phyloP scores from a whole-genome alignment of 768 basidiomycete species.

The Hypholoma fasciculare region DNA sequence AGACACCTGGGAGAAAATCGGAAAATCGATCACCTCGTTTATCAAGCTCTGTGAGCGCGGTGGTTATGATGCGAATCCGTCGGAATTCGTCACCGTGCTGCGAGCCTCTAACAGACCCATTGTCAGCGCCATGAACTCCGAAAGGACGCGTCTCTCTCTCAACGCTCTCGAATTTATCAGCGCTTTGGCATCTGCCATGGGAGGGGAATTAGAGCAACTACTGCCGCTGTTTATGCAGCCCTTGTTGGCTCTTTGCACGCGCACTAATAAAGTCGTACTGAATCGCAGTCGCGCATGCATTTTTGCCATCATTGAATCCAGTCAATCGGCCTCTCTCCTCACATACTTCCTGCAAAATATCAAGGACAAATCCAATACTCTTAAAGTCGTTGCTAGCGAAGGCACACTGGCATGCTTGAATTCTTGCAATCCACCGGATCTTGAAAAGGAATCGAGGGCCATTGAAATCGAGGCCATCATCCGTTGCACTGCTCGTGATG shows the following conservation, averaged over 20 bases:
- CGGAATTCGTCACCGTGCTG: conserved; percentile 50
- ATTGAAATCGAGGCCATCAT: conserved; percentile 73
- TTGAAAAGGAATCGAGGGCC: conserved; percentile 68
- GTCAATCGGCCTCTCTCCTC: conserved; percentile 66
- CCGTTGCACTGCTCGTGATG: conserved; percentile 64
- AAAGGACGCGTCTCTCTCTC: conserved; percentile 71
- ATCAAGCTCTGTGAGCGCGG: conserved; percentile 50
- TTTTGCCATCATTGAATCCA: conserved; percentile 59
- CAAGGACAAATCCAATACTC: conserved; percentile 67
- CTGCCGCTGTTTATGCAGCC: conserved; percentile 67
- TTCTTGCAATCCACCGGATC: conserved; percentile 75
- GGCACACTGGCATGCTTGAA: conserved; percentile 66
- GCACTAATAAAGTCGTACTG: conserved; percentile 79
- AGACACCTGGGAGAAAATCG: conserved; percentile 77
- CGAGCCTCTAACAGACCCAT: conserved; percentile 55
- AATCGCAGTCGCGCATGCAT: conserved; percentile 65
- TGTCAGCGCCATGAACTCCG: conserved; percentile 64
- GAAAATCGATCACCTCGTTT: conserved; percentile 46
- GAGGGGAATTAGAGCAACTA: conserved; percentile 63
- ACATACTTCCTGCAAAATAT: conserved; percentile 57
- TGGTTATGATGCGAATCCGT: conserved; percentile 46
- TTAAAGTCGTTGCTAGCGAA: conserved; percentile 68
- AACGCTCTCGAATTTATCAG: conserved; percentile 64
- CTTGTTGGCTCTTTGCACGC: conserved; percentile 64
- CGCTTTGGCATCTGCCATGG: conserved; percentile 54